phyloP scores from a whole-genome alignment of 441 rosid species.

The Omphalea diandra region DNA sequence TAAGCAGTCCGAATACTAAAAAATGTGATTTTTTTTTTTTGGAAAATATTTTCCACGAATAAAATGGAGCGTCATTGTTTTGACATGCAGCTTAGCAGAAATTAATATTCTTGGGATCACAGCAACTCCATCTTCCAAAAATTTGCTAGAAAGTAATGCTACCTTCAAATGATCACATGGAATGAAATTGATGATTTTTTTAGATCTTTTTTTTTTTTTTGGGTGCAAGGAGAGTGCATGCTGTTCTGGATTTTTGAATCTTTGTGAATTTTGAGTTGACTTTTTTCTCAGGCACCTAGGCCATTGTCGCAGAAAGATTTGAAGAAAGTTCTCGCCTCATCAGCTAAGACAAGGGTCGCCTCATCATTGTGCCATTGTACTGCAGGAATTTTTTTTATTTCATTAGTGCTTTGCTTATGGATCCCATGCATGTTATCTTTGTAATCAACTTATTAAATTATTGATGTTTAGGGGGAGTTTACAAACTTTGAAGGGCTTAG shows the following conservation, averaged over 20 bases:
- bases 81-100: too few relatives aligned
- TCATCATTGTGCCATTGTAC: slow-evolving; percentile 36
- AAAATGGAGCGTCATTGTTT: too few relatives aligned
- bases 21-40: too few relatives aligned
- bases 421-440: not conserved
- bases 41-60: too few relatives aligned
- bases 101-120: not conserved
- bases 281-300: slow-evolving; percentile 56
- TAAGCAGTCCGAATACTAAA: too few relatives aligned
- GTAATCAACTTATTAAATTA: not conserved
- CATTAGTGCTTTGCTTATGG: not conserved
- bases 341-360: slow-evolving; percentile 68
- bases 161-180: not conserved
- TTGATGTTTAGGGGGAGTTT: not conserved
- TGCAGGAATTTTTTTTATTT: not conserved
- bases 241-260: not conserved
- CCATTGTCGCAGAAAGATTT: slow-evolving; percentile 65
- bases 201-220: not conserved
- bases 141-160: not conserved
- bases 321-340: slow-evolving; percentile 60
- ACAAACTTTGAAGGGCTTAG: slow-evolving; percentile 5
- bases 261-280: not conserved
- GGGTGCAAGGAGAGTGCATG: not conserved
- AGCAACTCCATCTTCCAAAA: not conserved
- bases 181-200: not conserved